Percentiles rank a stretch among this genome's conserved stretches.
These are phyloP conservation scores for Fomes fomentarius DNA, from an alignment of 1,284 basidiomycete species.

Conservation along the genomic window DNA sequence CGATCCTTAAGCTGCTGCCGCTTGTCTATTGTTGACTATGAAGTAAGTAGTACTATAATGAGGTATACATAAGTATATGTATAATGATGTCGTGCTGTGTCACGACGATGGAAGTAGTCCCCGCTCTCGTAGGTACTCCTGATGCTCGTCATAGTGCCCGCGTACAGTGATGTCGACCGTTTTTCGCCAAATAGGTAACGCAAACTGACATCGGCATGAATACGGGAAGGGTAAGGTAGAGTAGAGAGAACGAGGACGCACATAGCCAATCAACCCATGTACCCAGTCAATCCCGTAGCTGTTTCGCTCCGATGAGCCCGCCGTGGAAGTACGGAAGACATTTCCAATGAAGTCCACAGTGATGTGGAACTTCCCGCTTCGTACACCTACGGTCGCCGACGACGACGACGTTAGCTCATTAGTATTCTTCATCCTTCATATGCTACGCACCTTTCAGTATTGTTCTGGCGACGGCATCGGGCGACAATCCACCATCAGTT, in stretches of 20 bases:
- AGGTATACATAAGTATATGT: too few relatives aligned
- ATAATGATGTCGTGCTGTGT: too few relatives aligned
- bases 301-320: slow-evolving; percentile 70
- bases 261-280: slow-evolving; percentile 46
- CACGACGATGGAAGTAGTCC: not conserved
- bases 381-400: slow-evolving; percentile 53
- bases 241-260: slow-evolving; percentile 33
- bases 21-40: not conserved
- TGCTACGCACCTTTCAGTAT: slow-evolving; percentile 13
- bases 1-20: too few relatives aligned
- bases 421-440: too few relatives aligned
- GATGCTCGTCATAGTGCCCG: slow-evolving; percentile 3
- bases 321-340: slow-evolving; percentile 70
- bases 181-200: slow-evolving; percentile 53
- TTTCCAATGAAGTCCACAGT: slow-evolving; percentile 71
- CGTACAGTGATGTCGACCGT: slow-evolving; percentile 38
- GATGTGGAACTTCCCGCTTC: slow-evolving; percentile 77
- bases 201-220: slow-evolving; percentile 52
- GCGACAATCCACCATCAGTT: slow-evolving; percentile 65
- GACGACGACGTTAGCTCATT: too few relatives aligned
- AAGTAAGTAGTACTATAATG: too few relatives aligned
- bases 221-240: not conserved
- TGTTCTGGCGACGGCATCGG: slow-evolving; percentile 67
- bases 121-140: not conserved
- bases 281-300: slow-evolving; percentile 61